Evolutionary conservation across 2,329 filamentous ascomycete species (phyloP).

Genomic region (Aspergillus viridinutans): DNA sequence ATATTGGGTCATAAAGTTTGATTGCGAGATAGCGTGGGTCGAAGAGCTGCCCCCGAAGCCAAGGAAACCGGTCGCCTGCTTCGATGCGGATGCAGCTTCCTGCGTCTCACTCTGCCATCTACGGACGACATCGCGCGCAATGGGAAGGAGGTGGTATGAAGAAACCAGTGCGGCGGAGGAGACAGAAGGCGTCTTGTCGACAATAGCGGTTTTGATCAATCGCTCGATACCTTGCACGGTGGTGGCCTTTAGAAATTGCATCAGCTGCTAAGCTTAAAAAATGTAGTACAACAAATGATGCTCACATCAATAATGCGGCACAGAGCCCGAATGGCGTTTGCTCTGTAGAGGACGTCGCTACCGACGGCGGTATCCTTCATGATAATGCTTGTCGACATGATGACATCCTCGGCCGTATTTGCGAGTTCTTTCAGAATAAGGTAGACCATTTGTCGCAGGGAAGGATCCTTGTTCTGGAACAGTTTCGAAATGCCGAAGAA

Average conservation of each 20-base stretch:
- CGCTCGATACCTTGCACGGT: constrained; percentile 97
- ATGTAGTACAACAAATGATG: constrained; percentile 10
- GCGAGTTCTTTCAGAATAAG: constrained; percentile 97
- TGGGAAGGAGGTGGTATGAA: constrained; percentile 94
- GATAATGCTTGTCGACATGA: constrained; percentile 99
- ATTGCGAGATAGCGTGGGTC: constrained; percentile 68
- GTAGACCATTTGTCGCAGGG: constrained; percentile 97
- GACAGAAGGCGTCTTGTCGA: constrained; percentile 97
- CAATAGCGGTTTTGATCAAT: constrained; percentile 97
- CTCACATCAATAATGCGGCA: constrained; percentile 94
- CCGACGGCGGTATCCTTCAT: constrained; percentile 99
- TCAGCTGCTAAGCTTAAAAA: not conserved
- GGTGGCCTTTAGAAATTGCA: constrained; percentile 58
- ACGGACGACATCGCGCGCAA: constrained; percentile 89
- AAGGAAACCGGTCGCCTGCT: constrained; percentile 85
- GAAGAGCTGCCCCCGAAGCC: constrained; percentile 80
- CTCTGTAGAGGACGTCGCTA: constrained; percentile 87
- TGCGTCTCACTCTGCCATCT: constrained; percentile 99
- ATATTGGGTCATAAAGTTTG: constrained; percentile 97
- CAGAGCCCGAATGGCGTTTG: constrained; percentile 91
- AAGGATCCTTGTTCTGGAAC: constrained; percentile 99
- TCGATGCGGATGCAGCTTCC: constrained; percentile 85
- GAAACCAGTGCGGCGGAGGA: constrained; percentile 94
- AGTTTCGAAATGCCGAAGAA: constrained; percentile 99
- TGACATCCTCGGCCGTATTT: constrained; percentile 93